A percentile compares a stretch with the other conserved stretches of the same genome.
Evolutionary conservation across 202 grass and related monocot genomes (phyloP).

Genomic region (Musa balbisiana): DNA sequence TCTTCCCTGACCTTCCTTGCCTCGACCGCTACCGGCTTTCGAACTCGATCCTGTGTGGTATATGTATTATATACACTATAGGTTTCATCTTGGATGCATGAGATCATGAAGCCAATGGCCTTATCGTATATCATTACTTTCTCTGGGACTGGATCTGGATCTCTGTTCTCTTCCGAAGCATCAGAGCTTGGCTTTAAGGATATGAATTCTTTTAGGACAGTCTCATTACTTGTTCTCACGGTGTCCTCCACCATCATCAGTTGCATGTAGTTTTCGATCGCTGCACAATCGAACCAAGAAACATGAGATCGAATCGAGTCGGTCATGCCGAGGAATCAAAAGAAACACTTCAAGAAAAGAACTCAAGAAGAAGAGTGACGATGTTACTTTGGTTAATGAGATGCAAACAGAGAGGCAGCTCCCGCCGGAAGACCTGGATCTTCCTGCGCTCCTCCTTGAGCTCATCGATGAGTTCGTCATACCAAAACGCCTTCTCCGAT

Average conservation of each 20-base stretch:
- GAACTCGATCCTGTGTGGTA: too few relatives aligned
- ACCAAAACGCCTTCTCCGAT: neutral
- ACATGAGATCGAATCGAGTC: too few relatives aligned
- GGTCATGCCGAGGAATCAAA: too few relatives aligned
- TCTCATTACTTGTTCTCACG: neutral
- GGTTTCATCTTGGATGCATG: too few relatives aligned
- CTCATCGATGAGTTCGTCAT: neutral
- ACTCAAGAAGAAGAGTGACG: neutral
- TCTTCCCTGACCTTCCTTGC: too few relatives aligned
- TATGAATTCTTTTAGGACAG: neutral
- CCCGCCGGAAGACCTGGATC: constrained; percentile 8
- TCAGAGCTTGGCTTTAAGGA: neutral
- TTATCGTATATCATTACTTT: too few relatives aligned
- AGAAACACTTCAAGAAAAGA: neutral
- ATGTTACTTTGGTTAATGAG: constrained; percentile 12
- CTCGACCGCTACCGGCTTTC: too few relatives aligned
- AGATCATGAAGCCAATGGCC: too few relatives aligned
- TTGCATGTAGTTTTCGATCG: constrained; percentile 6
- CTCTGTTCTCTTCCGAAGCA: neutral
- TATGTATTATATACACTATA: too few relatives aligned
- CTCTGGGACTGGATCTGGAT: too few relatives aligned
- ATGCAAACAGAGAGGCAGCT: constrained; percentile 4
- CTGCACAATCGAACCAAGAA: neutral
- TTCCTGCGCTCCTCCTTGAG: constrained; percentile 12
- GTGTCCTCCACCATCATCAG: neutral